These are phyloP conservation scores for Capsicum chinense DNA, from an alignment of 257 asterid genomes.

Conservation along the genomic window DNA sequence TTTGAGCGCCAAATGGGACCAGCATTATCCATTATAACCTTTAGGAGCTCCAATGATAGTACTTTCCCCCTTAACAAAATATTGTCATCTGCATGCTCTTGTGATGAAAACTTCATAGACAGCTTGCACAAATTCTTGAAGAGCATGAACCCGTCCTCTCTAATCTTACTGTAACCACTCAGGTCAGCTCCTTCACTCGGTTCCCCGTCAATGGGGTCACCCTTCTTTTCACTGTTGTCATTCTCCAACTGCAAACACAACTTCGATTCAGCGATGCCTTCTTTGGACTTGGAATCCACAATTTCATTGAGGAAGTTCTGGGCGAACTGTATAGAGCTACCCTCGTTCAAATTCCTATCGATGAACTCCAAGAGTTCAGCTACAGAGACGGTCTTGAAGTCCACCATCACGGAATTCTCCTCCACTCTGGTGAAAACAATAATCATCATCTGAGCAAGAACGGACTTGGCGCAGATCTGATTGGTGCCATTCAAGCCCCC, in stretches of 20 bases:
- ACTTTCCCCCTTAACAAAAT: slow-evolving; percentile 91
- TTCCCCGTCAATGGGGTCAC: slow-evolving; percentile 43
- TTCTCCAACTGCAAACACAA: slow-evolving; percentile 47
- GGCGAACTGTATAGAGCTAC: slow-evolving; percentile 81
- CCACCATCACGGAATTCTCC: slow-evolving; percentile 61
- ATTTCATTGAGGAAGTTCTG: slow-evolving; percentile 80
- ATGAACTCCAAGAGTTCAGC: slow-evolving; percentile 84
- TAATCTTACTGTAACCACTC: slow-evolving; percentile 68
- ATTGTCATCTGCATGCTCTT: slow-evolving; percentile 89
- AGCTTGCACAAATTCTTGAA: slow-evolving; percentile 95
- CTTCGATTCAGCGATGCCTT: slow-evolving; percentile 50
- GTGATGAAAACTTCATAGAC: slow-evolving; percentile 93
- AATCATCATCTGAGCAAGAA: slow-evolving; percentile 96
- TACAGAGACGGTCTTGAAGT: slow-evolving; percentile 69
- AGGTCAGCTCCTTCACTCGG: slow-evolving; percentile 42
- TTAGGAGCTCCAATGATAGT: slow-evolving; percentile 91
- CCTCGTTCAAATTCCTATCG: slow-evolving; percentile 90
- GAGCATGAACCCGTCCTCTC: slow-evolving; percentile 89
- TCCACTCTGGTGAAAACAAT: slow-evolving; percentile 84
- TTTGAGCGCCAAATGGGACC: slow-evolving; percentile 89
- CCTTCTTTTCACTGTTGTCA: slow-evolving; percentile 43
- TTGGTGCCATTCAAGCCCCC: slow-evolving; percentile 95
- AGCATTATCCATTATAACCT: slow-evolving; percentile 86
- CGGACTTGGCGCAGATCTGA: slow-evolving; percentile 98
- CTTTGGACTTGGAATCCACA: slow-evolving; percentile 77